Conservation (phyloP, 768 basidiomycete species). For the Favolaschia claudopus region DNA sequence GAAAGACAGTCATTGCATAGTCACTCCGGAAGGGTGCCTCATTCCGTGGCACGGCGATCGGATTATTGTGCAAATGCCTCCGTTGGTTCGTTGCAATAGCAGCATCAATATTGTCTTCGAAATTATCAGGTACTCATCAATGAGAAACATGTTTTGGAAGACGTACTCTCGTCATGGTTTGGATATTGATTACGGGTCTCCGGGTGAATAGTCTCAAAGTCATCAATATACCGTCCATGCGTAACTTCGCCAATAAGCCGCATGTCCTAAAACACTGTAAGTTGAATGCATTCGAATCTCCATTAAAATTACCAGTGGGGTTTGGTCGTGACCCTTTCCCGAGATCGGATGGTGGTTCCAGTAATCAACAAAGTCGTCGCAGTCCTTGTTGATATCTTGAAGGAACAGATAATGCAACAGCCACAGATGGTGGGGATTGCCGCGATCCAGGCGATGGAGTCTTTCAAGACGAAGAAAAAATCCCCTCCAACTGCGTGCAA, state of each 20-base stretch:
- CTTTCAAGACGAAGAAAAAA: too few relatives aligned
- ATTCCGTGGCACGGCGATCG: background rate
- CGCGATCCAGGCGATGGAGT: too few relatives aligned
- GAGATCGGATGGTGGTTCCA: slow-evolving; percentile 43
- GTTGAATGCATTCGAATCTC: too few relatives aligned
- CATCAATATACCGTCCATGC: slow-evolving; percentile 1
- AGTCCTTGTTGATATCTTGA: slow-evolving; percentile 35
- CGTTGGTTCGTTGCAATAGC: background rate
- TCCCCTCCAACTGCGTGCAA: too few relatives aligned
- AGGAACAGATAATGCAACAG: slow-evolving; percentile 42
- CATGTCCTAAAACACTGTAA: slow-evolving; percentile 14
- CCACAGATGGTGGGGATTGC: too few relatives aligned
- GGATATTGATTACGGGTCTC: background rate
- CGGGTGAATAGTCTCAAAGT: background rate
- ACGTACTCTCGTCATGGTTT: background rate
- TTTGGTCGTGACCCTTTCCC: slow-evolving; percentile 21
- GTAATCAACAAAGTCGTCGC: slow-evolving; percentile 29
- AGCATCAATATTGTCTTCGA: background rate
- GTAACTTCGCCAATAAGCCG: slow-evolving; percentile 2
- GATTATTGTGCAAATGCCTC: background rate
- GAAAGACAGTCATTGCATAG: background rate
- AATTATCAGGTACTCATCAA: background rate
- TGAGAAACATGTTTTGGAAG: too few relatives aligned
- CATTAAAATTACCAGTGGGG: background rate
- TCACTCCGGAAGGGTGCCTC: background rate